These are phyloP conservation scores for Mycena venus DNA, from an alignment of 768 basidiomycete genomes.

Conservation along the genomic window DNA sequence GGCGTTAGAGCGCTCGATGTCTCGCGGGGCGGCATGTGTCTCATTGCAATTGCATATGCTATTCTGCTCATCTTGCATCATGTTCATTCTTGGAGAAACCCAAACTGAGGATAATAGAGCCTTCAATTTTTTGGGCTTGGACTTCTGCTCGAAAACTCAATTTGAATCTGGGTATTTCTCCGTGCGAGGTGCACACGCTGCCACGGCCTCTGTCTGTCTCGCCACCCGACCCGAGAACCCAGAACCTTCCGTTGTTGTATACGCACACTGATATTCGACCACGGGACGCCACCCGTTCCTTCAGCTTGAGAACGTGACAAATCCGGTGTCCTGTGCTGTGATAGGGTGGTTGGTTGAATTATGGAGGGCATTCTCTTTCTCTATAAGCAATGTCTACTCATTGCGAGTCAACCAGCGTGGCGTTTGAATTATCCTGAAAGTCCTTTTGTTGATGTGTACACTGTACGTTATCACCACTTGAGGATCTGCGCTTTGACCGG, in stretches of 20 bases:
- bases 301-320: neutral
- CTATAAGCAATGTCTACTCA: neutral
- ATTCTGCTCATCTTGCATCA: neutral
- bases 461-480: neutral
- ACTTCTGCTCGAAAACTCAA: neutral
- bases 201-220: neutral
- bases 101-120: neutral
- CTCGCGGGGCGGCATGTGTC: neutral
- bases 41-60: neutral
- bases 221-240: slow-evolving; percentile 1
- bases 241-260: neutral
- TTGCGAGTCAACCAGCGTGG: neutral
- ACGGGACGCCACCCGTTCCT: neutral
- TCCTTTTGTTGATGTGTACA: neutral
- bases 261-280: neutral
- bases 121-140: neutral
- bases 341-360: neutral
- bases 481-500: neutral
- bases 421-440: neutral
- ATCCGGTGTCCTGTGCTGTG: neutral
- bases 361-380: neutral
- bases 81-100: neutral
- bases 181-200: neutral
- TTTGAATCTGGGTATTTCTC: neutral
- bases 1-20: neutral